Evolutionary conservation across 2,329 filamentous ascomycete genomes (phyloP).

Genomic region (Chaetomium sp.): DNA sequence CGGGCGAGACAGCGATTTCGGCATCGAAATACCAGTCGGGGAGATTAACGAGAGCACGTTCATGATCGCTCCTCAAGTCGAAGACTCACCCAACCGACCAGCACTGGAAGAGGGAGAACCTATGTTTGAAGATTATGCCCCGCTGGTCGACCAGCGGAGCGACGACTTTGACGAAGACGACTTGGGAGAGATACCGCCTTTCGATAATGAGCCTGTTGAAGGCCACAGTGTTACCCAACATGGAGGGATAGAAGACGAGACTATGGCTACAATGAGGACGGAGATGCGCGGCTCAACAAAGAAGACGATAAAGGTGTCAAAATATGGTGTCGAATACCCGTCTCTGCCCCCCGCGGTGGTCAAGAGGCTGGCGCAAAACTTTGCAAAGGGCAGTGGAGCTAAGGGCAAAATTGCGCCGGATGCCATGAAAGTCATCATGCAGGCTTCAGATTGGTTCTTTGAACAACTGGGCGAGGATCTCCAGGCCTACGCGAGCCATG

Average conservation of each 20-base stretch:
- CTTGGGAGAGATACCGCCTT: constrained; percentile 6
- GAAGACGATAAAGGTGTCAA: constrained; percentile 53
- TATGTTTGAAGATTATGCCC: constrained; percentile 21
- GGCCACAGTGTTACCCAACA: constrained; percentile 3
- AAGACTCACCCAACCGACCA: constrained; percentile 17
- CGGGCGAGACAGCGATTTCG: constrained; percentile 43
- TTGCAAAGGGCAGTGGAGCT: constrained; percentile 59
- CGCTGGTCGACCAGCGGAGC: constrained; percentile 23
- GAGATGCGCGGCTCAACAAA: constrained; percentile 30
- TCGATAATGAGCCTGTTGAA: constrained; percentile 13
- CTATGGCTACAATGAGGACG: constrained; percentile 8
- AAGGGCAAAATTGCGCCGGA: constrained; percentile 68
- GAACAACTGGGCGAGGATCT: constrained; percentile 80
- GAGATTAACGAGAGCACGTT: constrained; percentile 48
- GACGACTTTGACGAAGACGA: constrained; percentile 21
- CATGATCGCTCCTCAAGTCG: constrained; percentile 34
- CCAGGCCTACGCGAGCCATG: constrained; percentile 72
- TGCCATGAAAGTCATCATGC: constrained; percentile 65
- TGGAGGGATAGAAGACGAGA: constrained; percentile 15
- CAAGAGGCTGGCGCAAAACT: constrained; percentile 65
- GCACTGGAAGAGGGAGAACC: constrained; percentile 7
- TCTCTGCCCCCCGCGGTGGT: constrained; percentile 67
- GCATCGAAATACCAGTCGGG: constrained; percentile 40
- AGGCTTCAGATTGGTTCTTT: constrained; percentile 87
- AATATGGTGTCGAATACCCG: constrained; percentile 68